Conservation (phyloP, 306 rosid species). For the Adenanthera pavonina region DNA sequence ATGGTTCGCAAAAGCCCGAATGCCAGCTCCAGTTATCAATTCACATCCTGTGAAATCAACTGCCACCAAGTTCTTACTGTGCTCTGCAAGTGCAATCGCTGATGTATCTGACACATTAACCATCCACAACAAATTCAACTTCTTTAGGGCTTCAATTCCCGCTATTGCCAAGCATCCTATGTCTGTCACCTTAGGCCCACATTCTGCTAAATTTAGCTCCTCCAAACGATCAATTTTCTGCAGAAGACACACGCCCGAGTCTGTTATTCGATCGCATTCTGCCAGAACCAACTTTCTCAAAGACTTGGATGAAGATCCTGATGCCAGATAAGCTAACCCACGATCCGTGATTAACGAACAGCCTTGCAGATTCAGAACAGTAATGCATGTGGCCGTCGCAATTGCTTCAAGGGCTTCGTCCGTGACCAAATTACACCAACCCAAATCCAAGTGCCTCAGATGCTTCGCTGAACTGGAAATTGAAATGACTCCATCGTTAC, state of each 20-base stretch:
- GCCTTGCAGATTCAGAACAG: conserved; percentile 35
- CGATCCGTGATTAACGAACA: conserved; percentile 39
- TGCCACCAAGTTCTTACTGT: conserved; percentile 14
- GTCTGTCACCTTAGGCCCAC: conserved; percentile 44
- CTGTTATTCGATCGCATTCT: conserved; percentile 40
- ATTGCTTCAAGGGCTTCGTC: conserved; percentile 40
- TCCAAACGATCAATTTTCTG: conserved; percentile 32
- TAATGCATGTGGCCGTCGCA: conserved; percentile 19
- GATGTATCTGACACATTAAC: conserved; percentile 39
- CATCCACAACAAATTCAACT: conserved; percentile 38
- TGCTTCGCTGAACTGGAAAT: conserved; percentile 13
- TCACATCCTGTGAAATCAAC: conserved; percentile 42
- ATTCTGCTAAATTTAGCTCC: conserved; percentile 45
- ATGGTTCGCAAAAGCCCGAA: conserved; percentile 39
- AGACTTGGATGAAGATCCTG: conserved; percentile 36
- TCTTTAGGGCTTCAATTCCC: conserved; percentile 20
- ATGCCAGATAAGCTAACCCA: conserved; percentile 34
- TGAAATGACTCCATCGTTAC: conserved; percentile 16
- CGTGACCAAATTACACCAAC: conserved; percentile 20
- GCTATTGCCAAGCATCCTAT: conserved; percentile 32
- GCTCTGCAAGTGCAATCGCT: conserved; percentile 36
- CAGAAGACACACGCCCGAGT: conserved; percentile 35
- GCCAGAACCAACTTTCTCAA: conserved; percentile 31
- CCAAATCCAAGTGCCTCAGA: conserved; percentile 41
- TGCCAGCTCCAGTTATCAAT: conserved; percentile 32